Conservation (phyloP, 805 yeast genomes). For the Clavispora fructus region DNA sequence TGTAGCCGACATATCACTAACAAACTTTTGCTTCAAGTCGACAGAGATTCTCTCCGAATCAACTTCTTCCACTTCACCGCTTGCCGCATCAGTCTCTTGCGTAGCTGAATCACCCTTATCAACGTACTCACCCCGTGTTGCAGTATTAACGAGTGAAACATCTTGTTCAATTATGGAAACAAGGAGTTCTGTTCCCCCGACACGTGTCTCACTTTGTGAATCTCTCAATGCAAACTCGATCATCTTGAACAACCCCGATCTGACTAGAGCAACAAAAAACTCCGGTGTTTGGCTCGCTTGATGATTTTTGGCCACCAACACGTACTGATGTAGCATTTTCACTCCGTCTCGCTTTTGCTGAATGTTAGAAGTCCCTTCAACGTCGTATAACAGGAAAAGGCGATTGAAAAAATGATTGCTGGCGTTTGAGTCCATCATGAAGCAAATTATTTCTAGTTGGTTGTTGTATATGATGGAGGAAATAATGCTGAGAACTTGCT, state of each 20-base stretch:
- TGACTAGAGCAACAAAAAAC: conserved; percentile 60
- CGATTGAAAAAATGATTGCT: conserved; percentile 44
- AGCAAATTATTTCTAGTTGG: conserved; percentile 62
- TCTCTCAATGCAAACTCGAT: conserved; percentile 67
- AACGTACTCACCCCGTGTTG: conserved; percentile 24
- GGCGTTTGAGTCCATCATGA: conserved; percentile 43
- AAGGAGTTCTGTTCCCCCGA: conserved; percentile 74
- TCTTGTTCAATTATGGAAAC: conserved; percentile 83
- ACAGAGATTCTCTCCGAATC: conserved; percentile 11
- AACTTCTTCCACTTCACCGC: neutral
- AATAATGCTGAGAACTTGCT: conserved; percentile 63
- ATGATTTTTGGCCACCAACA: conserved; percentile 63
- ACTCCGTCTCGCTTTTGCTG: conserved; percentile 59
- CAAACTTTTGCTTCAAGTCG: conserved; percentile 26
- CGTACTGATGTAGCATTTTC: conserved; percentile 72
- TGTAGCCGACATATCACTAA: conserved; percentile 57
- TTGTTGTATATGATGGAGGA: conserved; percentile 62
- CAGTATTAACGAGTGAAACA: conserved; percentile 50
- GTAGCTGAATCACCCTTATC: conserved; percentile 25
- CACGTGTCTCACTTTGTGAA: conserved; percentile 43
- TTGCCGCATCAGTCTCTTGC: neutral
- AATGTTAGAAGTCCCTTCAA: conserved; percentile 7
- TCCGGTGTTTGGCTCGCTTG: conserved; percentile 57
- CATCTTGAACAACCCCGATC: conserved; percentile 64
- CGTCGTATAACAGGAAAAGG: conserved; percentile 54